A percentile compares a stretch with the other conserved stretches of the same genome.
These are phyloP conservation scores for Pleurotus citrinopileatus DNA, from an alignment of 768 basidiomycete genomes.

Conservation along the genomic window DNA sequence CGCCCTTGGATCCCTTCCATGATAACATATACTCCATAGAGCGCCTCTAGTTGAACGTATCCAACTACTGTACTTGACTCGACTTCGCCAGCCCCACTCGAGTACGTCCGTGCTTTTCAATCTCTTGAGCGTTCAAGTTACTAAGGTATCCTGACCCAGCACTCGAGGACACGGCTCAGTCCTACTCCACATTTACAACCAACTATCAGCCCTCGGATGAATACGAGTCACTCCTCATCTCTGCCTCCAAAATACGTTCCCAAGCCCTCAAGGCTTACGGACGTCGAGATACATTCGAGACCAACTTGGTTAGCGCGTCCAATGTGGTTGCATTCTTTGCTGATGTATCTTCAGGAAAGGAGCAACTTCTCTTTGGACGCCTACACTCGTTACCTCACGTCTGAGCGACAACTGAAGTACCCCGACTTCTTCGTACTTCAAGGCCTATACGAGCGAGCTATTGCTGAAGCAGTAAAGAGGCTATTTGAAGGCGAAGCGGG, in stretches of 20 bases:
- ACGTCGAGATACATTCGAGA: slow-evolving; percentile 62
- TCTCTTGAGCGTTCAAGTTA: neutral
- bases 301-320: slow-evolving; percentile 45
- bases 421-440: slow-evolving; percentile 57
- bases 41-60: slow-evolving; percentile 43
- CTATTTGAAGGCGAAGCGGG: slow-evolving; percentile 51
- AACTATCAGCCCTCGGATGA: slow-evolving; percentile 66
- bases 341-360: slow-evolving; percentile 24
- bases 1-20: slow-evolving; percentile 9
- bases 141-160: slow-evolving; percentile 39
- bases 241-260: slow-evolving; percentile 71
- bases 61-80: slow-evolving; percentile 56
- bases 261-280: slow-evolving; percentile 59
- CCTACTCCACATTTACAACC: slow-evolving; percentile 89
- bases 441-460: slow-evolving; percentile 70
- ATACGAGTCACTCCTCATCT: slow-evolving; percentile 75
- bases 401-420: slow-evolving; percentile 58
- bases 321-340: neutral
- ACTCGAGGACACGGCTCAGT: slow-evolving; percentile 76
- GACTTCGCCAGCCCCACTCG: slow-evolving; percentile 75
- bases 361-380: slow-evolving; percentile 48
- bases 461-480: slow-evolving; percentile 65
- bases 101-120: slow-evolving; percentile 38
- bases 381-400: slow-evolving; percentile 60
- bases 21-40: slow-evolving; percentile 26